Percentiles rank a stretch among this genome's conserved stretches.
Conservation (phyloP, 2,329 filamentous ascomycete species). For the Pseudogymnoascus sp. region DNA sequence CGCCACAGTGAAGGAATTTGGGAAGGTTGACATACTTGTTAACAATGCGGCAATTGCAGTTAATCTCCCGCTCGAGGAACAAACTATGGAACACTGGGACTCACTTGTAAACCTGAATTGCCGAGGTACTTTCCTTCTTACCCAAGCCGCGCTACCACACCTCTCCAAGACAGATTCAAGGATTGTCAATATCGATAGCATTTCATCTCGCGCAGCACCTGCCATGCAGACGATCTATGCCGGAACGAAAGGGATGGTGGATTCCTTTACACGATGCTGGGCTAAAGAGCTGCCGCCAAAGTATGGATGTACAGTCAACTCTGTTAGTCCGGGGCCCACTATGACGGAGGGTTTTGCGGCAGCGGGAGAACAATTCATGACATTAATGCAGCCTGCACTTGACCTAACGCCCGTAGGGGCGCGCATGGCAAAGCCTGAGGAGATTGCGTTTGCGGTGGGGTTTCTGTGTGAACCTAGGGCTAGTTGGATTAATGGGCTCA, state of each 20-base stretch:
- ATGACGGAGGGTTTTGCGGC: conserved; percentile 30
- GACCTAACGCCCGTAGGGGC: conserved; percentile 35
- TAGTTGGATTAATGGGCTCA: conserved; percentile 39
- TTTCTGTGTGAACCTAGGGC: conserved; percentile 37
- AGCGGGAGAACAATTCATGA: conserved; percentile 34
- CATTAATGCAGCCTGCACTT: conserved; percentile 33
- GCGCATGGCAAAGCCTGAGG: conserved; percentile 35
- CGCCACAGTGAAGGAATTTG: conserved; percentile 29
- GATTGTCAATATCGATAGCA: conserved; percentile 37
- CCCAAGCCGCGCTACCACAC: conserved; percentile 32
- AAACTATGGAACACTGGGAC: conserved; percentile 33
- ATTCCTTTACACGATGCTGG: conserved; percentile 38
- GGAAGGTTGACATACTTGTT: conserved; percentile 35
- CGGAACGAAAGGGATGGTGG: conserved; percentile 41
- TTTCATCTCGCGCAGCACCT: conserved; percentile 29
- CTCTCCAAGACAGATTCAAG: conserved; percentile 29
- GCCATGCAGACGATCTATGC: conserved; percentile 39
- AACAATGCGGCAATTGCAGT: conserved; percentile 37
- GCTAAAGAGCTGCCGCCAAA: conserved; percentile 33
- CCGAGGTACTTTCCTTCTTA: conserved; percentile 35
- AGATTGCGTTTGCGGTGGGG: conserved; percentile 39
- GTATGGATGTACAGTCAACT: conserved; percentile 39
- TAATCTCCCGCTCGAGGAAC: conserved; percentile 31
- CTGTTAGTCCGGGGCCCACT: conserved; percentile 36
- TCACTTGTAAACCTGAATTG: conserved; percentile 34